phyloP scores from a whole-genome alignment of 2,329 filamentous ascomycete genomes.

The Pyricularia sp. region DNA sequence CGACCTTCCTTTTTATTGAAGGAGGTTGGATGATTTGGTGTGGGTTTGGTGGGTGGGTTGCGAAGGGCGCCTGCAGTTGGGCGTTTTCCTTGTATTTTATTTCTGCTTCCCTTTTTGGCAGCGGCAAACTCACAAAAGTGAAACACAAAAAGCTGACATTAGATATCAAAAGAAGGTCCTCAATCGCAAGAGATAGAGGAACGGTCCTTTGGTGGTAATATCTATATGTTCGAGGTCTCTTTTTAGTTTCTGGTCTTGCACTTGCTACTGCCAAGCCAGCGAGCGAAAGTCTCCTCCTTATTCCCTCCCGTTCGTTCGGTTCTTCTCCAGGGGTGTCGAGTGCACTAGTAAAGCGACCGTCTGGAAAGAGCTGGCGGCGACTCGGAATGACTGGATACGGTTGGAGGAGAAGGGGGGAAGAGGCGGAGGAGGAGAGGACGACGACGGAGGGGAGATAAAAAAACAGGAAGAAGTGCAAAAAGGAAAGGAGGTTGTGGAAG shows the following conservation, averaged over 20 bases:
- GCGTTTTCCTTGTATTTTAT: background rate
- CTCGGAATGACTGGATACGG: background rate
- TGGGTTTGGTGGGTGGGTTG: background rate
- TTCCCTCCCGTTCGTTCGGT: constrained; percentile 5
- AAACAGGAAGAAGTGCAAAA: constrained; percentile 24
- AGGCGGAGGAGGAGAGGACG: constrained; percentile 20
- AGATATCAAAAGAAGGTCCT: background rate
- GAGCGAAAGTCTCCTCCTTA: background rate
- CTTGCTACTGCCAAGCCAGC: background rate
- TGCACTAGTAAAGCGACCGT: background rate
- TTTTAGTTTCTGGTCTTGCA: background rate
- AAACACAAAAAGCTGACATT: background rate
- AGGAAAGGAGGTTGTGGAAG: constrained; percentile 29
- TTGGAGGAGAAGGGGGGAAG: constrained; percentile 1
- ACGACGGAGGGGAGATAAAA: constrained; percentile 19
- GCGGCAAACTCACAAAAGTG: background rate
- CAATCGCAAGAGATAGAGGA: background rate
- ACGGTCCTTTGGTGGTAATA: background rate
- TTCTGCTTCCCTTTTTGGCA: background rate
- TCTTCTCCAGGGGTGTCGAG: background rate
- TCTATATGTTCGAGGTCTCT: background rate
- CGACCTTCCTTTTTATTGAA: background rate
- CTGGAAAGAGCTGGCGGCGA: background rate
- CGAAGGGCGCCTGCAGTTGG: background rate
- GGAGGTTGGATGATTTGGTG: background rate